phyloP scores from a whole-genome alignment of 176 grass and related monocot species.

The Dendrocalamus sinicus region DNA sequence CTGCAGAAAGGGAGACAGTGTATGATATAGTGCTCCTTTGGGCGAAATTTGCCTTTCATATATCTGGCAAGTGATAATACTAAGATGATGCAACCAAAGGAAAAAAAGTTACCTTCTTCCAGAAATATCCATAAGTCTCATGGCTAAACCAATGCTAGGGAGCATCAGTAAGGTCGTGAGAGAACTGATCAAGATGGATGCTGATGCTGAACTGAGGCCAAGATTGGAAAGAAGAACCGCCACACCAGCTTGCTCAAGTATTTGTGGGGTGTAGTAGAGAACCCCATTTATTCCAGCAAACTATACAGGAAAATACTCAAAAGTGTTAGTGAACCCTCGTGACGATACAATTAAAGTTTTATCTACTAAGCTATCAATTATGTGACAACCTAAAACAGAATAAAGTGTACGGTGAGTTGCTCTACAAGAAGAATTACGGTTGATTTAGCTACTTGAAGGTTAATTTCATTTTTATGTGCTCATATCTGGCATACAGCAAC shows the following conservation, averaged over 20 bases:
- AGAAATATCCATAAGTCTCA: constrained; percentile 96
- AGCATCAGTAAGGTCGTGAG: constrained; percentile 90
- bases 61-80: constrained; percentile 13
- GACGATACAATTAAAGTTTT: constrained; percentile 1
- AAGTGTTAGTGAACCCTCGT: constrained; percentile 14
- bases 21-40: not conserved
- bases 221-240: constrained; percentile 77
- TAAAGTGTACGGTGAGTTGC: not conserved
- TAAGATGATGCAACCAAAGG: not conserved
- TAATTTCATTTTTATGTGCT: constrained; percentile 13
- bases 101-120: constrained; percentile 79
- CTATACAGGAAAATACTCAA: constrained; percentile 42
- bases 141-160: constrained; percentile 87
- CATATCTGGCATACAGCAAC: constrained; percentile 12
- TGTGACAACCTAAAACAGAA: constrained; percentile 17
- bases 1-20: constrained; percentile 45
- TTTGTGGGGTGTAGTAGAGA: constrained; percentile 92
- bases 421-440: constrained; percentile 24
- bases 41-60: not conserved
- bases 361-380: constrained; percentile 6
- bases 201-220: constrained; percentile 88
- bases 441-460: constrained; percentile 15
- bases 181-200: constrained; percentile 87
- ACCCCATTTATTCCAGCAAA: constrained; percentile 96
- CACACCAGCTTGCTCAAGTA: constrained; percentile 90